phyloP scores from a whole-genome alignment of 805 yeast genomes.

The Kuraishia capsulata region DNA sequence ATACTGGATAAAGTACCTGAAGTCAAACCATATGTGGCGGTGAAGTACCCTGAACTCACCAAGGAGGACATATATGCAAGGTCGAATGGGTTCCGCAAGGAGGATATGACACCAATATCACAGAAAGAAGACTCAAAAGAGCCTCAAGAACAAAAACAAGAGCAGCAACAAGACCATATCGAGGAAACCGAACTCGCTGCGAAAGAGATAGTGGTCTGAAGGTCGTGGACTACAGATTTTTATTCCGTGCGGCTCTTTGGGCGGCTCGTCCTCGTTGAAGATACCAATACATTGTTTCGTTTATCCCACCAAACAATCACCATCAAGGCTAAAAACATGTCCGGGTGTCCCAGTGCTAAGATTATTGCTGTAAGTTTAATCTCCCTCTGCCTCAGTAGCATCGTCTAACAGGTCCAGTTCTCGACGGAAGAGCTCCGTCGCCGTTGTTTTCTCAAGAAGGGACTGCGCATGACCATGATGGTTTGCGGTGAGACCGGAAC shows the following conservation, averaged over 20 bases:
- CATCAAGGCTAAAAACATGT: too few relatives aligned
- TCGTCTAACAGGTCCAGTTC: constrained; percentile 11
- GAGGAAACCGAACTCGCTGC: too few relatives aligned
- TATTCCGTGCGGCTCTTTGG: too few relatives aligned
- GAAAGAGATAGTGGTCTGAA: too few relatives aligned
- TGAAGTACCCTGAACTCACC: neutral
- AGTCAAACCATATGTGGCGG: neutral
- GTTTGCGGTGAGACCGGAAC: constrained; percentile 80
- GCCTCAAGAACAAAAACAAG: neutral
- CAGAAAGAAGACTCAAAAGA: neutral
- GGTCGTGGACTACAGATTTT: too few relatives aligned
- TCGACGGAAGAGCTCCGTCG: constrained; percentile 25
- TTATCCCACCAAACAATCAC: too few relatives aligned
- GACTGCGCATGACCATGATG: constrained; percentile 35
- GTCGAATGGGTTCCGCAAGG: neutral
- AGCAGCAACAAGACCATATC: too few relatives aligned
- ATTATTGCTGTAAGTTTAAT: neutral
- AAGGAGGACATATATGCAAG: neutral
- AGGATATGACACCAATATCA: neutral
- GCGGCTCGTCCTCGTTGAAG: too few relatives aligned
- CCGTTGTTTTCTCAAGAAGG: constrained; percentile 40
- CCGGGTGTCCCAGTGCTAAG: neutral
- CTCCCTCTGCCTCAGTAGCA: too few relatives aligned
- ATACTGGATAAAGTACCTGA: neutral
- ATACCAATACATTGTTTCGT: too few relatives aligned